Evolutionary conservation across 768 basidiomycete genomes (phyloP), one percentile per base, ranked within the genome.

Genomic region (Ephemerocybe angulata): DNA sequence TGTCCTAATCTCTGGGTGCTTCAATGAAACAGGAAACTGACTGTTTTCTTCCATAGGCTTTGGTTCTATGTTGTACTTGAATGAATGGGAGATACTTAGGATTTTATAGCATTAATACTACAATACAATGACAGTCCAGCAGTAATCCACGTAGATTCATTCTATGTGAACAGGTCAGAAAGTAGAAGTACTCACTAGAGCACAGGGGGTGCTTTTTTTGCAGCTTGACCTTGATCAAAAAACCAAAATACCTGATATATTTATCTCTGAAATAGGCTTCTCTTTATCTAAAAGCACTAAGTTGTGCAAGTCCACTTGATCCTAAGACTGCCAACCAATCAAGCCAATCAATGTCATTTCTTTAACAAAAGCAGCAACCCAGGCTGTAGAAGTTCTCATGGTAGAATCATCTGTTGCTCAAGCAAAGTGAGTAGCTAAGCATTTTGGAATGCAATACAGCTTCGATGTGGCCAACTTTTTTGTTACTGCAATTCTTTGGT

Each of bases 341-440:
- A n/a, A n/a, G n/a, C 63, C 56, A 21, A 65, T 60, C 38, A 67
- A 58, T 3, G 66, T 68, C 60, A 63, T 62, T 24, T 59, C 58
- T 42, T 70, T 62, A 31, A 62, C 29, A 37, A 70, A 64, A n/a
- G 63, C 65, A 4, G 54, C n/a, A n/a, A n/a, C 58, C 42, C 56
- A 57, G 12, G 60, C 58, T 24, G 55, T 57, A 7, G 55, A 38
- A 22, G 62, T 42, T n/a, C 59, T 62, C 38, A 59, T 44, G 7
- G 41, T 59, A 4, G 53, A 54, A 48, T 66, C 63, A 42, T 67
- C 69, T 11, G 44, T 58, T 43, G 56, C 53, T 44, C 58, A 58
- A 27, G 40, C 64, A 49, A 67, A 72, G 52, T 72, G 70, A 2
- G 70, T 70, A 72, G 50, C 24, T 47, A 46, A 10, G 67, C 62